Conservation (phyloP, 1,284 basidiomycete genomes). For the Wolfiporia cocos region DNA sequence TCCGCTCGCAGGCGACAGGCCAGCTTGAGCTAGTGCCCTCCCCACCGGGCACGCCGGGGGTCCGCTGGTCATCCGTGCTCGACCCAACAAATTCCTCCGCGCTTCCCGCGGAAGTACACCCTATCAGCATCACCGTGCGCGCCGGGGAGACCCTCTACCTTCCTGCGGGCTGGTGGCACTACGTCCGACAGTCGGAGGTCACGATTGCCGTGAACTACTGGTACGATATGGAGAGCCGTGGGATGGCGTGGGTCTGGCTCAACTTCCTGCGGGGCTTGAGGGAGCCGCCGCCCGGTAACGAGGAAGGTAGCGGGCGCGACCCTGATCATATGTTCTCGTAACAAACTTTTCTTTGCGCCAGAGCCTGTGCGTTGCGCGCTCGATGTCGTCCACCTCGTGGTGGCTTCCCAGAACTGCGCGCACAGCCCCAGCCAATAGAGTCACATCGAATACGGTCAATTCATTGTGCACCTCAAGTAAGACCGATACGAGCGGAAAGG, state of each 20-base stretch:
- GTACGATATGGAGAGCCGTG: slow-evolving; percentile 75
- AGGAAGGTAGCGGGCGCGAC: slow-evolving; percentile 8
- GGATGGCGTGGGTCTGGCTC: slow-evolving; percentile 62
- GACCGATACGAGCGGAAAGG: too few relatives aligned
- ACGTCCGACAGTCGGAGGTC: slow-evolving; percentile 62
- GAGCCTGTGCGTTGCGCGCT: too few relatives aligned
- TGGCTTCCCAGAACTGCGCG: too few relatives aligned
- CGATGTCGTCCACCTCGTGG: too few relatives aligned
- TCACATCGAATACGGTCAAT: background rate
- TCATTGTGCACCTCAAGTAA: background rate
- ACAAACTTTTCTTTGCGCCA: too few relatives aligned
- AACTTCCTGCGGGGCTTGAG: slow-evolving; percentile 50
- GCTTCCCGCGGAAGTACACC: slow-evolving; percentile 47
- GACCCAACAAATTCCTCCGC: slow-evolving; percentile 44
- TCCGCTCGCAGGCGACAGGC: slow-evolving; percentile 30
- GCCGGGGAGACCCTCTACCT: slow-evolving; percentile 84
- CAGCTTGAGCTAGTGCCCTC: slow-evolving; percentile 43
- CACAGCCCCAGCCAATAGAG: too few relatives aligned
- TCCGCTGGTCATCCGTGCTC: slow-evolving; percentile 71
- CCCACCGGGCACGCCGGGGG: slow-evolving; percentile 28
- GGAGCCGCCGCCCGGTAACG: slow-evolving; percentile 32
- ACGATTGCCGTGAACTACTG: slow-evolving; percentile 85
- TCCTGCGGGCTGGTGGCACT: slow-evolving; percentile 89
- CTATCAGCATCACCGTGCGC: slow-evolving; percentile 58
- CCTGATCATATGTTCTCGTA: background rate